Evolutionary conservation across 78 protist genomes (phyloP), one percentile per base, ranked within the genome.

Genomic region (Emiliania huxleyi): DNA sequence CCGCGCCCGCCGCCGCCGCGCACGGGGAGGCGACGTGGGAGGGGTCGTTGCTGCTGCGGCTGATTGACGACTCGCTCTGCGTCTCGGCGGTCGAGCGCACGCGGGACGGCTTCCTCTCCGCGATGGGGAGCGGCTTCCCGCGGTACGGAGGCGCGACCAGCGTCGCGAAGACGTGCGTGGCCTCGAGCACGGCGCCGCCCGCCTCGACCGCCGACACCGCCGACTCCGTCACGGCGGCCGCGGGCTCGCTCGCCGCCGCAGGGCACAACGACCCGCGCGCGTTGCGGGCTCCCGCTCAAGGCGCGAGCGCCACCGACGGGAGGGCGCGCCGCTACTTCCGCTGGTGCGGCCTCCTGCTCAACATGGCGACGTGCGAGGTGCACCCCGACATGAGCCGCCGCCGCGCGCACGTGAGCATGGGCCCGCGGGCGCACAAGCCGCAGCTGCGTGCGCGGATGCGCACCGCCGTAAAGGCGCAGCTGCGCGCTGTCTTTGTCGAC

Each of bases 1-100:
- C 40, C 11, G 55, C 90, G 38, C 29, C 37, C 2, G 18, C 43
- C 42, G 37, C 81, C 18, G 25, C 81, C 1, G 3, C 81, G 45
- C 21, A 4, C 2, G 42, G n/a, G 45, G 81, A 2, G 40, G 43
- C 5, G 33, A 2, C 44, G 45, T 1, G 18, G 2, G 25, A 8
- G 26, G 12, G 2, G 23, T 23, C 12, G 11, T 8, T 71, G 81
- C 69, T 33, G 26, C 56, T 85, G 35, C n/a, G 69, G 37, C 90
- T 49, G 26, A 49, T 85, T 43, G 90, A 85, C 42, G 90, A 85
- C 90, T 48, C n/a, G 21, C 90, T 85, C 35, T 22, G 4, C 38
- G 43, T 85, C 25, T 4, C 38, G 6, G 0, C 90, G 5, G 40
- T 1, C 56, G 49, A 0, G 0, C 11, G 25, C 90, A 71, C 2